These are phyloP conservation scores for Emydomyces testavorans DNA, from an alignment of 2,329 filamentous ascomycete genomes.

Conservation along the genomic window DNA sequence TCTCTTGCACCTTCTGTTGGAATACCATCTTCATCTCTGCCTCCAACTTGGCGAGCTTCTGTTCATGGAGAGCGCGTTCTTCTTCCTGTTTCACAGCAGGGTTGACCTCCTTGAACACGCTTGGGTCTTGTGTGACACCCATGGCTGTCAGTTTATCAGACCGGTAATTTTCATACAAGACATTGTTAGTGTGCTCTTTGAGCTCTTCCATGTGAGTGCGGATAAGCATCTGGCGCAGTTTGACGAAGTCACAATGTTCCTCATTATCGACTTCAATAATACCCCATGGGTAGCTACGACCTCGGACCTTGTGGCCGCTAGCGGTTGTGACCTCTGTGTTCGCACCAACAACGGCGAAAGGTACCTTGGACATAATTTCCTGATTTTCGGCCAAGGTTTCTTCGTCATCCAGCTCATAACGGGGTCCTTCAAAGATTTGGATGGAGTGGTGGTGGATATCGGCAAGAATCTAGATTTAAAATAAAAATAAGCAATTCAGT, in stretches of 20 bases:
- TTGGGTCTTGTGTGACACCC: slow-evolving; percentile 96
- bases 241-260: slow-evolving; percentile 99
- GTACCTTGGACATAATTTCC: slow-evolving; percentile 99
- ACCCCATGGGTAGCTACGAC: slow-evolving; percentile 95
- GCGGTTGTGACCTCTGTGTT: slow-evolving; percentile 85
- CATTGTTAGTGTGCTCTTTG: slow-evolving; percentile 99
- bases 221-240: slow-evolving; percentile 99
- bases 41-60: slow-evolving; percentile 99
- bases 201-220: slow-evolving; percentile 99
- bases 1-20: slow-evolving; percentile 99
- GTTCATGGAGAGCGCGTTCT: slow-evolving; percentile 93
- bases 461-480: slow-evolving; percentile 66
- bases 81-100: slow-evolving; percentile 99
- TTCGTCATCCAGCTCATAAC: slow-evolving; percentile 97
- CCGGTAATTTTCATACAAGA: slow-evolving; percentile 98
- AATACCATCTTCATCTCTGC: slow-evolving; percentile 99
- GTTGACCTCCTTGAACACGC: slow-evolving; percentile 99
- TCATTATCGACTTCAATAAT: slow-evolving; percentile 99
- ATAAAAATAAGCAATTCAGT: slow-evolving; percentile 21
- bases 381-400: slow-evolving; percentile 99
- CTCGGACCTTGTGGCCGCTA: slow-evolving; percentile 90
- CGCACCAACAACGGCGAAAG: slow-evolving; percentile 93
- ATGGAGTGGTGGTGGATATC: slow-evolving; percentile 97
- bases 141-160: slow-evolving; percentile 98
- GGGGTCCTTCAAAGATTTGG: slow-evolving; percentile 96